A percentile compares a stretch with the other conserved stretches of the same genome.
Evolutionary conservation across 371 early-diverging fungal species (phyloP).

Genomic region (Amoeboaphelidium protococcarum): DNA sequence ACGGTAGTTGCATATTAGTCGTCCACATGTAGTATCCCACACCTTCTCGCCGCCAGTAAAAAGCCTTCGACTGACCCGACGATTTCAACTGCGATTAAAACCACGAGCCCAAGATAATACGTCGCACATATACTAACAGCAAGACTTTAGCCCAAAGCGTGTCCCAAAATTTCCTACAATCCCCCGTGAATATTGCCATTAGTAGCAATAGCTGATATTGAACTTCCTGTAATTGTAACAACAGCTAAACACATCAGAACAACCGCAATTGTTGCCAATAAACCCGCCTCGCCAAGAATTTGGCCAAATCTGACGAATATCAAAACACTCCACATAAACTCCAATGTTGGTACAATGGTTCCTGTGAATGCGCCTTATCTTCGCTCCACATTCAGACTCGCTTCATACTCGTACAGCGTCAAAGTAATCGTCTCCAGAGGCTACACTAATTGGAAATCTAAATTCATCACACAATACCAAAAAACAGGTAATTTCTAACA

Average conservation of each 20-base stretch:
- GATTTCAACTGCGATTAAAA: conserved; percentile 2
- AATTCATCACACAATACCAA: too few species aligned
- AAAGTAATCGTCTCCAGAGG: too few species aligned
- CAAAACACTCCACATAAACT: conserved; percentile 4
- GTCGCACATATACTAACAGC: neutral
- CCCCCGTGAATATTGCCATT: conserved; percentile 1
- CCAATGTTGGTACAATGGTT: conserved; percentile 1
- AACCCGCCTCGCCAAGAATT: conserved; percentile 1
- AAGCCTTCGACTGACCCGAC: conserved; percentile 3
- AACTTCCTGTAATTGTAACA: conserved; percentile 1
- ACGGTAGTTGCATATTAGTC: neutral
- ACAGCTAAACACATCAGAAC: neutral
- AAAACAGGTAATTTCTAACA: too few species aligned
- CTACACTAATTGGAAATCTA: too few species aligned
- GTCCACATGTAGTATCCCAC: neutral
- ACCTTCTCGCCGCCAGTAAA: neutral
- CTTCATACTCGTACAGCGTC: too few species aligned
- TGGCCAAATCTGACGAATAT: conserved; percentile 2
- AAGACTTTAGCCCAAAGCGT: conserved; percentile 1
- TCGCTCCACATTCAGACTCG: too few species aligned
- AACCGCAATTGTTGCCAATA: neutral
- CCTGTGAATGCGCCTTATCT: neutral
- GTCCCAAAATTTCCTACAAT: neutral
- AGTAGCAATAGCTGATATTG: conserved; percentile 2
- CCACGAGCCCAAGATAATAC: conserved; percentile 1